These are phyloP conservation scores for Metroxylon sagu DNA, from an alignment of 176 grass and related monocot genomes.

Conservation along the genomic window DNA sequence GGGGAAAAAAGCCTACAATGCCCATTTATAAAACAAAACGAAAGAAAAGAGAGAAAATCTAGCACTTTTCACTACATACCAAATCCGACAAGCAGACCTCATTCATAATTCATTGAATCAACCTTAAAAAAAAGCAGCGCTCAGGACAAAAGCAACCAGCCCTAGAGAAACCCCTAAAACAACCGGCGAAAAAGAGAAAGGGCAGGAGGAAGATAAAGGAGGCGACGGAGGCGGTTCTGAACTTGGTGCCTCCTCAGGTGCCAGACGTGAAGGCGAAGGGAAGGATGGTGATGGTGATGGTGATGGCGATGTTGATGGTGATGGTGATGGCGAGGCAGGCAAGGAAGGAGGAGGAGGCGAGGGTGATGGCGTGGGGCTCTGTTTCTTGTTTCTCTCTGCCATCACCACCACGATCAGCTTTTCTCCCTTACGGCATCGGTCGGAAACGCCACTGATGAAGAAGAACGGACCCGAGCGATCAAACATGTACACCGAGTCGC, in stretches of 20 bases:
- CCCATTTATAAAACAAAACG: no score
- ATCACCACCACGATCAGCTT: constrained; percentile 33
- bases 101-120: no score
- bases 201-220: neutral
- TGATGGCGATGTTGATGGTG: neutral
- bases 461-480: constrained; percentile 24
- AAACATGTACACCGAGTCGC: constrained; percentile 22
- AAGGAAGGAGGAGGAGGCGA: constrained; percentile 1
- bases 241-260: no score
- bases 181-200: neutral
- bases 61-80: no score
- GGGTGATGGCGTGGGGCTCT: neutral
- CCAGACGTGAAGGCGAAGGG: neutral
- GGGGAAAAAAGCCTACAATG: no score
- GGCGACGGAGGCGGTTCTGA: no score
- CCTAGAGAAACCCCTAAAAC: neutral
- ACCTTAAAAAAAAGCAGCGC: neutral
- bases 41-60: no score
- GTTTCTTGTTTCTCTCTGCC: neutral
- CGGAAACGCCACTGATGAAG: constrained; percentile 33
- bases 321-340: neutral
- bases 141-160: neutral
- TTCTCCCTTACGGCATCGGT: constrained; percentile 28
- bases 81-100: no score
- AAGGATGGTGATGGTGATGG: neutral